A percentile compares a stretch with the other conserved stretches of the same genome.
phyloP scores from a whole-genome alignment of 352 stramenopile genomes.

The Paralagenidium karlingii region DNA sequence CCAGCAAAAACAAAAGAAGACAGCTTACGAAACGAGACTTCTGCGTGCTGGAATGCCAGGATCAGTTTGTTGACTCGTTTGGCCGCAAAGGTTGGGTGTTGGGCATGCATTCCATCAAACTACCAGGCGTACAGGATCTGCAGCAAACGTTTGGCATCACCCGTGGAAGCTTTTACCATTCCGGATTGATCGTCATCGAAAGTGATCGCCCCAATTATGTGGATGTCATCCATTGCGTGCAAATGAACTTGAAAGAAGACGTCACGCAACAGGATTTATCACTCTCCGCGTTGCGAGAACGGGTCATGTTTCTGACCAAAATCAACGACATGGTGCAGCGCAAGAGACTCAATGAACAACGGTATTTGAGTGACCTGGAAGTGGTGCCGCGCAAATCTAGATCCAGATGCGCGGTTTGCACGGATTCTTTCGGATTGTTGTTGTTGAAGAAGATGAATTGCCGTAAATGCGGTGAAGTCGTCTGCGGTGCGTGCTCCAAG shows the following conservation, averaged over 20 bases:
- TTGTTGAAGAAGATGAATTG: conserved; percentile 75
- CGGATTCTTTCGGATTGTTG: conserved; percentile 76
- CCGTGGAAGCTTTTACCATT: conserved; percentile 72
- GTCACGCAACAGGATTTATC: too few relatives aligned
- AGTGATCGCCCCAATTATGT: conserved; percentile 53
- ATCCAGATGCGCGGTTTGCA: conserved; percentile 53
- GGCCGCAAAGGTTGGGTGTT: conserved; percentile 75
- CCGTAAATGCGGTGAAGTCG: conserved; percentile 78
- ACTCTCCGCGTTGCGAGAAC: conserved; percentile 23
- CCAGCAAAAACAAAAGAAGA: too few relatives aligned
- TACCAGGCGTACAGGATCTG: conserved; percentile 63
- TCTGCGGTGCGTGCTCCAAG: conserved; percentile 77
- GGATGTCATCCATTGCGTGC: conserved; percentile 72
- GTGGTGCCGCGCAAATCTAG: conserved; percentile 76
- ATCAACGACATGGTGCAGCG: conserved; percentile 50
- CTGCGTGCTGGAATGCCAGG: conserved; percentile 72
- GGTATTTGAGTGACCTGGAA: conserved; percentile 69
- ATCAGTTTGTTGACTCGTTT: conserved; percentile 75
- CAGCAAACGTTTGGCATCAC: conserved; percentile 65
- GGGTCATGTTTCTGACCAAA: conserved; percentile 14
- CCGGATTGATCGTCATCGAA: conserved; percentile 73
- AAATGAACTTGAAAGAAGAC: conserved; percentile 73
- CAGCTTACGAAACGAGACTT: conserved; percentile 30
- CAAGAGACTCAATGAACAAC: conserved; percentile 68
- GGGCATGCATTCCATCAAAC: conserved; percentile 73